A percentile compares a stretch with the other conserved stretches of the same genome.
Conservation (phyloP, 805 yeast species). For the Cyberlindnera meyerae region DNA sequence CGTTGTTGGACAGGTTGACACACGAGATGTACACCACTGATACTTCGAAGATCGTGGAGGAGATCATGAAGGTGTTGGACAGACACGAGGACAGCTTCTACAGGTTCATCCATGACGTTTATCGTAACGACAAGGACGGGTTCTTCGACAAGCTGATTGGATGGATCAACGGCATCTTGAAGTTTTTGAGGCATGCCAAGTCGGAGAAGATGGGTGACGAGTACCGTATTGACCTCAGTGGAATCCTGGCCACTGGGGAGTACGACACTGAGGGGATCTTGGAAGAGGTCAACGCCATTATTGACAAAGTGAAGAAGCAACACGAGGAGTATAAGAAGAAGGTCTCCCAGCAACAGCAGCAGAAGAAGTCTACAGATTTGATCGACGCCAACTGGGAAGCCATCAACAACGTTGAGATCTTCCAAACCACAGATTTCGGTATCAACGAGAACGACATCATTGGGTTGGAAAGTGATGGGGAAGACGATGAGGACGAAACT, state of each 20-base stretch:
- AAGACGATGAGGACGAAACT: too few relatives aligned
- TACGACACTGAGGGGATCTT: constrained; percentile 28
- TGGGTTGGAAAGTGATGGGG: constrained; percentile 30
- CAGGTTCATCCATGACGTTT: constrained; percentile 75
- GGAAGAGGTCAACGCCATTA: constrained; percentile 35
- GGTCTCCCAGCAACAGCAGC: constrained; percentile 17
- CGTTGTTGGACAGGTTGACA: constrained; percentile 44
- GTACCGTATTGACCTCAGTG: constrained; percentile 42
- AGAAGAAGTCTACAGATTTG: constrained; percentile 14
- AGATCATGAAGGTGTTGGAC: constrained; percentile 59
- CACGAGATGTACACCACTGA: constrained; percentile 47
- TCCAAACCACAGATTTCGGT: constrained; percentile 43
- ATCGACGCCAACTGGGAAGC: constrained; percentile 38
- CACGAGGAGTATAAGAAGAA: constrained; percentile 29
- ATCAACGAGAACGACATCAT: constrained; percentile 44
- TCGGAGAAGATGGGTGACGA: constrained; percentile 22
- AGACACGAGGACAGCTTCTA: constrained; percentile 71
- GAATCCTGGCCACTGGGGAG: constrained; percentile 26
- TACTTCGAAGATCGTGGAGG: constrained; percentile 60
- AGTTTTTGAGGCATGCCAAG: constrained; percentile 59
- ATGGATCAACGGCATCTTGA: constrained; percentile 70
- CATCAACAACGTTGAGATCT: constrained; percentile 37
- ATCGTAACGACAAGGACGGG: constrained; percentile 65
- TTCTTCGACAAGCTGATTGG: constrained; percentile 65
- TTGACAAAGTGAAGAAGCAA: constrained; percentile 32